phyloP scores from a whole-genome alignment of 148 eudicot genomes.

The Tetragonia tetragonoides region DNA sequence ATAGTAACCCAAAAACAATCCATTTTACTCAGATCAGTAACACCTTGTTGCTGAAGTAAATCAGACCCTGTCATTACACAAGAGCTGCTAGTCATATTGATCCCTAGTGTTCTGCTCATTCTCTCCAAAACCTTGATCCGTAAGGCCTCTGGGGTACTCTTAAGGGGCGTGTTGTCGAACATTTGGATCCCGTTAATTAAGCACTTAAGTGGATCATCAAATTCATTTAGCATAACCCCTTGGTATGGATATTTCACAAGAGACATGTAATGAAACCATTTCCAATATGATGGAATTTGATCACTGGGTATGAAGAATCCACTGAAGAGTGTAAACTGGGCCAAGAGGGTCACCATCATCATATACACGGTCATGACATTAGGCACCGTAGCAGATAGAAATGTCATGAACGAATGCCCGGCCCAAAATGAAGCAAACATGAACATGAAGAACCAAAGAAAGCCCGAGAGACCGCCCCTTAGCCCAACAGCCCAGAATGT shows the following conservation, averaged over 20 bases:
- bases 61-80: slow-evolving; percentile 26
- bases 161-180: slow-evolving; percentile 29
- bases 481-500: slow-evolving; percentile 30
- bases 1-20: slow-evolving; percentile 24
- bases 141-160: slow-evolving; percentile 4
- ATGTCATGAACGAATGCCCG: slow-evolving; percentile 31
- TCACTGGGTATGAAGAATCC: slow-evolving; percentile 39
- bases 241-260: slow-evolving; percentile 39
- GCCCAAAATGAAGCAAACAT: slow-evolving; percentile 32
- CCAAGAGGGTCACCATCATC: slow-evolving; percentile 25
- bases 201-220: slow-evolving; percentile 20
- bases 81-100: slow-evolving; percentile 16
- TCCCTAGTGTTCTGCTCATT: slow-evolving; percentile 15
- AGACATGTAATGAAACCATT: slow-evolving; percentile 40
- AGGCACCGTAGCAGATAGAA: slow-evolving; percentile 26
- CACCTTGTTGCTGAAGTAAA: slow-evolving; percentile 17
- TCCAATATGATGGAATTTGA: slow-evolving; percentile 33
- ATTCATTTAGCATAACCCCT: slow-evolving; percentile 30
- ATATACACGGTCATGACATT: slow-evolving; percentile 24
- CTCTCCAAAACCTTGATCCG: slow-evolving; percentile 11
- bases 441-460: slow-evolving; percentile 31
- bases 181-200: slow-evolving; percentile 28
- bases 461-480: slow-evolving; percentile 21
- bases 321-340: slow-evolving; percentile 30
- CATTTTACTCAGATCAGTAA: slow-evolving; percentile 28